Percentiles rank a stretch among this genome's conserved stretches.
Evolutionary conservation across 1,284 basidiomycete species (phyloP).

Genomic region (Anthracocystis setariae): DNA sequence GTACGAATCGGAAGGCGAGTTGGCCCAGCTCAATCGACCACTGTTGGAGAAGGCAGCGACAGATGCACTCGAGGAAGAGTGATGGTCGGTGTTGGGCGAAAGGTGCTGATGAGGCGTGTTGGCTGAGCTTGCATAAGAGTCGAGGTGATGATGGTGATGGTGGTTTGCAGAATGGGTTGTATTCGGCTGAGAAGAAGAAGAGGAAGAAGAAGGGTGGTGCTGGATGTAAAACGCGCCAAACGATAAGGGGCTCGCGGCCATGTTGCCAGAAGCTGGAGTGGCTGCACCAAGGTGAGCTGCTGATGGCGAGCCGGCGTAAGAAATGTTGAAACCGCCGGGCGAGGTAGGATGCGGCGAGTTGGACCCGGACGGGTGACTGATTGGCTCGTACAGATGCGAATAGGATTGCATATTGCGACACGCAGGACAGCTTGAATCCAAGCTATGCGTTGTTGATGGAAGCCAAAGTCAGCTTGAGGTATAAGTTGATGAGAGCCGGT

Average conservation of each 20-base stretch:
- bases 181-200: conserved; percentile 18
- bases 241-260: conserved; percentile 28
- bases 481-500: no score
- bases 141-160: conserved; percentile 28
- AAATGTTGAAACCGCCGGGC: conserved; percentile 44
- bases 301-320: conserved; percentile 40
- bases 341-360: conserved; percentile 39
- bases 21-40: conserved; percentile 48
- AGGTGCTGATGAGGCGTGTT: conserved; percentile 47
- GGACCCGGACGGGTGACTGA: conserved; percentile 22
- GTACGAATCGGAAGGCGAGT: conserved; percentile 47
- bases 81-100: conserved; percentile 44
- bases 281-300: conserved; percentile 20
- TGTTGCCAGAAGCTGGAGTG: conserved; percentile 18
- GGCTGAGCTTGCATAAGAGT: conserved; percentile 37
- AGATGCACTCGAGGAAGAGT: conserved; percentile 42
- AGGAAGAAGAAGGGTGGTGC: conserved; percentile 27
- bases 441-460: neutral
- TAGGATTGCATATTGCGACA: conserved; percentile 30
- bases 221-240: conserved; percentile 52
- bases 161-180: conserved; percentile 11
- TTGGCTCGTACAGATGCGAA: conserved; percentile 46
- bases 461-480: no score
- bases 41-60: conserved; percentile 49
- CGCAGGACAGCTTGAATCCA: neutral